Percentiles rank a stretch among this genome's conserved stretches.
Conservation (phyloP, 1,139 yeast species). For the Candida frijolesensis region DNA sequence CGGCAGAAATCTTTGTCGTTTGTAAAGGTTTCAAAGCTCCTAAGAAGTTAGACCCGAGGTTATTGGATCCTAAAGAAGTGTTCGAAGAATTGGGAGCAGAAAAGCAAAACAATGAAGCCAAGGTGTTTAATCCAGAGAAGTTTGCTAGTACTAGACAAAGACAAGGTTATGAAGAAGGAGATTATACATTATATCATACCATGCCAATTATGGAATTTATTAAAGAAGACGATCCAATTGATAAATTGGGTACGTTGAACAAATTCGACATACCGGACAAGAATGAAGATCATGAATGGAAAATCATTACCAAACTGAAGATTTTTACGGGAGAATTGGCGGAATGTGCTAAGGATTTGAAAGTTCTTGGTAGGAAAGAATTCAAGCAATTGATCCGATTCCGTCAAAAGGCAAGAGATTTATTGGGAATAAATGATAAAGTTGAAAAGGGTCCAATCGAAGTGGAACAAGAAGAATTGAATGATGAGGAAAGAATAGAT, state of each 20-base stretch:
- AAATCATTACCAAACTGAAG: constrained; percentile 66
- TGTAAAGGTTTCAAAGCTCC: constrained; percentile 97
- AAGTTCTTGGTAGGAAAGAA: constrained; percentile 92
- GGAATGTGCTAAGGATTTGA: constrained; percentile 86
- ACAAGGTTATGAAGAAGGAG: constrained; percentile 92
- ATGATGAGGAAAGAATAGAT: constrained; percentile 89
- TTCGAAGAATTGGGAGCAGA: constrained; percentile 87
- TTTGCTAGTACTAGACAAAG: constrained; percentile 81
- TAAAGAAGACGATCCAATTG: constrained; percentile 77
- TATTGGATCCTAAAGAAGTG: constrained; percentile 89
- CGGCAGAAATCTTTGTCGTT: constrained; percentile 97
- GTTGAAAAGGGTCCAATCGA: constrained; percentile 52
- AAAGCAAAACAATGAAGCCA: constrained; percentile 83
- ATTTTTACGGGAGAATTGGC: constrained; percentile 76
- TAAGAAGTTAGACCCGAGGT: constrained; percentile 87
- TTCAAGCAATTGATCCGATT: constrained; percentile 82
- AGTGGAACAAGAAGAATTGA: constrained; percentile 63
- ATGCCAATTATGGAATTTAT: constrained; percentile 80
- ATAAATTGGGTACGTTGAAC: constrained; percentile 72
- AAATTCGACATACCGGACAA: constrained; percentile 53
- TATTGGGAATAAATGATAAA: constrained; percentile 67
- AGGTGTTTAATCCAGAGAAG: constrained; percentile 91
- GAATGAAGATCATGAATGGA: constrained; percentile 67
- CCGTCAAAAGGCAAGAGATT: constrained; percentile 83
- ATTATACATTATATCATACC: constrained; percentile 73